Evolutionary conservation across 495 filamentous ascomycete genomes (phyloP), one percentile per base, ranked within the genome.

Genomic region (Aspergillus biplanus): DNA sequence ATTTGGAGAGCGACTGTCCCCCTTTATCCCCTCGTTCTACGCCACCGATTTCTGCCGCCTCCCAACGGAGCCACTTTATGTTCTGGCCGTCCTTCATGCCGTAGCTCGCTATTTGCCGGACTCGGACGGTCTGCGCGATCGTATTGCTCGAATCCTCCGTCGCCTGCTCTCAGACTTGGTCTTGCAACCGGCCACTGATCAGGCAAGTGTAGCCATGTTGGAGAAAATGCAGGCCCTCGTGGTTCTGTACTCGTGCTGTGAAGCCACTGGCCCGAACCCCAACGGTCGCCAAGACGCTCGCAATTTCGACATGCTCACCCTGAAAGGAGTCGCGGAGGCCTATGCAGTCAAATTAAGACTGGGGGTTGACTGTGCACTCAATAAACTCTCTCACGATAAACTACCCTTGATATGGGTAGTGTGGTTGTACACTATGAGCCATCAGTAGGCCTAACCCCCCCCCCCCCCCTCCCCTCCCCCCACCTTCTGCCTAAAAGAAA

Each of bases 1-100:
- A 3, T 44, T 44, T 44, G 39, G 39, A 44, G 39, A 44, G 39
- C 39, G 39, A 44, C 39, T 44, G 39, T 44, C 39, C 1, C 39
- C 39, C 39, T 44, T 44, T 44, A 44, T 44, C 39, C 39, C 39
- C 39, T 44, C 39, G 3, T 44, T 44, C 39, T 44, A 44, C 39
- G 39, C 39, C 1, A 44, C 39, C 3, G 39, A 44, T 44, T 44
- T 44, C 39, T 44, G 39, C 39, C 39, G 39, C 39, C 39, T 44
- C 39, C 39, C 39, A 44, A 44, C 39, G 39, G 39, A 44, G 39
- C 39, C 39, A 44, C 39, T 44, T 44, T 44, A 44, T 44, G 39
- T 44, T 44, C 39, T 44, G 39, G 39, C 39, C 39, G 39, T 3
- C 39, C 1, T 44, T 44, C 39, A 44, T 44, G 39, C 39, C 39